Conservation (phyloP, 1,139 yeast species). For the Scheffersomyces illinoinensis region DNA sequence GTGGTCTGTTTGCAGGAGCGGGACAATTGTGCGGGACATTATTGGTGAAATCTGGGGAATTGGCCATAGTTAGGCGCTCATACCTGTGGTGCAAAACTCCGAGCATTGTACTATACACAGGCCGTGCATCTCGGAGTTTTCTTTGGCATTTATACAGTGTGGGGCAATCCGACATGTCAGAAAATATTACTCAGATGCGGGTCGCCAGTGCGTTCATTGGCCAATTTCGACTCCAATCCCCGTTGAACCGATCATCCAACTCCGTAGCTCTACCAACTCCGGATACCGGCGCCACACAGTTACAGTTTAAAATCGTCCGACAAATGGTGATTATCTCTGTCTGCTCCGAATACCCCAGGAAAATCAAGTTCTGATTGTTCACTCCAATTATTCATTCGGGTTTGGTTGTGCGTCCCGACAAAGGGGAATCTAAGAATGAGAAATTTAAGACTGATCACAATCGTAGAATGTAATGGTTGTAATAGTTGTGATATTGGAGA, state of each 20-base stretch:
- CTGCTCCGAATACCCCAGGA: neutral
- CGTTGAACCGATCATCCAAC: neutral
- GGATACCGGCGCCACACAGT: neutral
- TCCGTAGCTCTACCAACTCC: neutral
- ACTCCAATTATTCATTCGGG: neutral
- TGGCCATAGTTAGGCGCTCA: neutral
- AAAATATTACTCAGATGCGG: neutral
- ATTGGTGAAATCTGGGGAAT: neutral
- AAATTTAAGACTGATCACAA: too few relatives aligned
- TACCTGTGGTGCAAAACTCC: neutral
- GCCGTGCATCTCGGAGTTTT: neutral
- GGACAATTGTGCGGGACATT: conserved; percentile 1
- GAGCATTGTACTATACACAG: neutral
- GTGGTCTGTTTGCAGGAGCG: neutral
- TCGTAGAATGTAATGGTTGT: too few relatives aligned
- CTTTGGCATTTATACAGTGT: neutral
- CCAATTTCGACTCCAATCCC: neutral
- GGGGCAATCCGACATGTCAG: neutral
- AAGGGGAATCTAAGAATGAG: neutral
- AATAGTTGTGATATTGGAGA: too few relatives aligned
- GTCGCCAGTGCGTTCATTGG: neutral
- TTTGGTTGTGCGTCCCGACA: neutral
- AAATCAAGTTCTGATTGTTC: neutral
- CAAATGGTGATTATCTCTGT: neutral
- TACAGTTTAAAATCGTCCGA: neutral